phyloP scores from a whole-genome alignment of 257 asterid genomes.

The Solanum lignicaule region DNA sequence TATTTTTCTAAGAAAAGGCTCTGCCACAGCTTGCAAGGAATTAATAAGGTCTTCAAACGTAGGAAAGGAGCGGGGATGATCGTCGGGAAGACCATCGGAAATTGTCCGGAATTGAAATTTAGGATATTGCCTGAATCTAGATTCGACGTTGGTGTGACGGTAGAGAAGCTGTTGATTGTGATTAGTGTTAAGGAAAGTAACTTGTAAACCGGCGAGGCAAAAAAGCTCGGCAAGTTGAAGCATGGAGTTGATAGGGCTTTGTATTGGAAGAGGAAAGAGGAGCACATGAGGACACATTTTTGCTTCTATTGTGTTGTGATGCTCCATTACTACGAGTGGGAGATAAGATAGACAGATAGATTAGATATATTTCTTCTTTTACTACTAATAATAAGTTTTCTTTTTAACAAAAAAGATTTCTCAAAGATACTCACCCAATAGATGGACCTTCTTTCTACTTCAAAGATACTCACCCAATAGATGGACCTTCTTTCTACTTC shows the following conservation, averaged over 20 bases:
- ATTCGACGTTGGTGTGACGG: constrained; percentile 6
- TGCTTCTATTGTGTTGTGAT: neutral
- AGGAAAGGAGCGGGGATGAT: constrained; percentile 23
- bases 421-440: neutral
- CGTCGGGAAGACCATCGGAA: constrained; percentile 43
- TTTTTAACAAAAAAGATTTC: neutral
- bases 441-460: neutral
- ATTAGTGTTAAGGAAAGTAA: constrained; percentile 30
- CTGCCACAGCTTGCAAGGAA: constrained; percentile 5
- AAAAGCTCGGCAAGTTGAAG: constrained; percentile 43
- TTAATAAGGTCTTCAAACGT: neutral
- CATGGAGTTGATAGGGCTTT: constrained; percentile 39
- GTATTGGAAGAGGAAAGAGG: constrained; percentile 34
- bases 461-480: neutral
- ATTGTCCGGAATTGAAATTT: constrained; percentile 24
- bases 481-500: neutral
- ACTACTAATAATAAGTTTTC: neutral
- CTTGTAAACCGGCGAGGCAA: constrained; percentile 19
- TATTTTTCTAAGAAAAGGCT: constrained; percentile 10
- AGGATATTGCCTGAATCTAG: constrained; percentile 18
- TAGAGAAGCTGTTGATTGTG: constrained; percentile 29
- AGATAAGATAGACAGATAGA: neutral
- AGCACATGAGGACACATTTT: constrained; percentile 29
- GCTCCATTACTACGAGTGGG: neutral
- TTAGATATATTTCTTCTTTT: neutral